phyloP scores from a whole-genome alignment of 1,139 yeast genomes.

The Nakaseomyces nivariensis region DNA sequence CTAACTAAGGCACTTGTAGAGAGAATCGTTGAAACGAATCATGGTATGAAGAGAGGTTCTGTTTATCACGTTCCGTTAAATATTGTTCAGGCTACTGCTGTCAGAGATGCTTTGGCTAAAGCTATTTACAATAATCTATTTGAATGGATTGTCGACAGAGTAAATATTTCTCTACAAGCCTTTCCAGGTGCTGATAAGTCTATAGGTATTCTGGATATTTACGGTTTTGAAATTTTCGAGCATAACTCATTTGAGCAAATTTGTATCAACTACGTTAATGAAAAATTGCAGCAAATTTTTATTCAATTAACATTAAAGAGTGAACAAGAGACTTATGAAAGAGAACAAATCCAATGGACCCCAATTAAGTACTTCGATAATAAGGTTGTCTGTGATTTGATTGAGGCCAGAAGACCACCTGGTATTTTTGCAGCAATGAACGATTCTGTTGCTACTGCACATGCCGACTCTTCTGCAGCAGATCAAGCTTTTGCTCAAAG shows the following conservation, averaged over 20 bases:
- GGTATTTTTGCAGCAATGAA: slow-evolving; percentile 95
- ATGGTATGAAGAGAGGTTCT: slow-evolving; percentile 83
- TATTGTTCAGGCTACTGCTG: slow-evolving; percentile 86
- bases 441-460: slow-evolving; percentile 97
- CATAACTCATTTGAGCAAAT: slow-evolving; percentile 94
- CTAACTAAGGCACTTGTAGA: slow-evolving; percentile 64
- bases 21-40: slow-evolving; percentile 81
- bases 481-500: slow-evolving; percentile 95
- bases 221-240: slow-evolving; percentile 96
- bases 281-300: slow-evolving; percentile 92
- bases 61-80: slow-evolving; percentile 92
- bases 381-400: slow-evolving; percentile 92
- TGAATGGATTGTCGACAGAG: slow-evolving; percentile 97
- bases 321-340: slow-evolving; percentile 94
- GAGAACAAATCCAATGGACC: slow-evolving; percentile 94
- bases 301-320: slow-evolving; percentile 92
- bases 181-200: slow-evolving; percentile 49
- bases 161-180: slow-evolving; percentile 59
- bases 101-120: slow-evolving; percentile 90
- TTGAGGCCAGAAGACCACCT: slow-evolving; percentile 91
- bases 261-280: slow-evolving; percentile 95
- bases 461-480: slow-evolving; percentile 94
- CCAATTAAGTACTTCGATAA: slow-evolving; percentile 96
- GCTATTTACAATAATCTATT: slow-evolving; percentile 88
- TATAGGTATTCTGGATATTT: slow-evolving; percentile 93